phyloP scores from a whole-genome alignment of 2,329 filamentous ascomycete genomes.

The Biscogniauxia sp. region DNA sequence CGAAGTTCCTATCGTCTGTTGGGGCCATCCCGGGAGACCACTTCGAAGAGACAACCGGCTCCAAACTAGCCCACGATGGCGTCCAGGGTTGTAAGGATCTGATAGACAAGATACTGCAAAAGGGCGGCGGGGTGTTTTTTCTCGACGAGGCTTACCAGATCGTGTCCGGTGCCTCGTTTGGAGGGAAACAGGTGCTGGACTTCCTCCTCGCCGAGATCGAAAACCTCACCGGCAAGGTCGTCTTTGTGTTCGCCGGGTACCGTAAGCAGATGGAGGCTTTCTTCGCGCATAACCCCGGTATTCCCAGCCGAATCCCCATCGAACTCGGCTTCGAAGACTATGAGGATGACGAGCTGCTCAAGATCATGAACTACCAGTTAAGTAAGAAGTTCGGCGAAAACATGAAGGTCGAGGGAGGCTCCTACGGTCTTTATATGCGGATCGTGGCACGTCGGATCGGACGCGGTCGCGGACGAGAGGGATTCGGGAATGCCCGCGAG shows the following conservation, averaged over 20 bases:
- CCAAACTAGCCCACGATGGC: constrained; percentile 61
- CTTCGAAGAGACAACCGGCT: constrained; percentile 68
- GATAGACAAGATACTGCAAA: constrained; percentile 55
- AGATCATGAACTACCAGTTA: constrained; percentile 58
- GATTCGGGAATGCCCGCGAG: constrained; percentile 71
- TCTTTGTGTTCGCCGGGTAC: constrained; percentile 74
- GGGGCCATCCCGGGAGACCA: constrained; percentile 58
- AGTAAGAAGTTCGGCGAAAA: constrained; percentile 48
- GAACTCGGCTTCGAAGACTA: constrained; percentile 69
- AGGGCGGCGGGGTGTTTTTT: constrained; percentile 68
- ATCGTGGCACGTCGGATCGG: constrained; percentile 50
- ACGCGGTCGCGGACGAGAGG: constrained; percentile 56
- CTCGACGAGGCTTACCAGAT: constrained; percentile 81
- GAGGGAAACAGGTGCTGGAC: constrained; percentile 64
- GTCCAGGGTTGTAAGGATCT: constrained; percentile 56
- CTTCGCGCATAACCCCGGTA: constrained; percentile 70
- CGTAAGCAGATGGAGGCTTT: constrained; percentile 73
- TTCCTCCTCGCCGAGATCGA: constrained; percentile 71
- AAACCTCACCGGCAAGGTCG: constrained; percentile 65
- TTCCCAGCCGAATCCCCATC: constrained; percentile 67
- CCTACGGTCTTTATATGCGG: constrained; percentile 57
- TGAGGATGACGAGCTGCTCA: constrained; percentile 59
- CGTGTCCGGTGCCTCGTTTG: constrained; percentile 53
- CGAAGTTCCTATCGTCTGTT: constrained; percentile 59
- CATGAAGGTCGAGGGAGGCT: constrained; percentile 61